A percentile compares a stretch with the other conserved stretches of the same genome.
These are phyloP conservation scores for Novakomyces olei DNA, from an alignment of 805 yeast species.

Conservation along the genomic window DNA sequence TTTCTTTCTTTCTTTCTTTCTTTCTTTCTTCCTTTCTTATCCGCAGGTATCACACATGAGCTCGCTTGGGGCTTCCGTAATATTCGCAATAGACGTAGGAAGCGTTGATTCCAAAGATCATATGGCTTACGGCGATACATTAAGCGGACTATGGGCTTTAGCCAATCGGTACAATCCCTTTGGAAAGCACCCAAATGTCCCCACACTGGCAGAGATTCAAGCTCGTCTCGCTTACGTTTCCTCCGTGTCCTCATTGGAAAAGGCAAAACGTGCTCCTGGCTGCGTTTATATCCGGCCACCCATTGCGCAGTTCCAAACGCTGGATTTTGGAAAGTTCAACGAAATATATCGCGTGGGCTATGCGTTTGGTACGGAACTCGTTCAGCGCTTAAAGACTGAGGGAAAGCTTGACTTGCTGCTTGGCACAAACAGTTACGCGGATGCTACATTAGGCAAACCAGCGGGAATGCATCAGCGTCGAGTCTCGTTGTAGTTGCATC, in stretches of 20 bases:
- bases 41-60: conserved; percentile 87
- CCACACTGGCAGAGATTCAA: conserved; percentile 88
- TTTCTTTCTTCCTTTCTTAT: no score
- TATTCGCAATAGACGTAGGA: conserved; percentile 91
- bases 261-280: conserved; percentile 65
- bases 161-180: conserved; percentile 78
- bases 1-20: no score
- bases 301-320: conserved; percentile 70
- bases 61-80: conserved; percentile 54
- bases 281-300: conserved; percentile 84
- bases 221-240: conserved; percentile 83
- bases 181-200: conserved; percentile 66
- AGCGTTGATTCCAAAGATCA: conserved; percentile 81
- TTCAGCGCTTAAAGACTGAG: conserved; percentile 29
- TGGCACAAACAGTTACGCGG: background rate
- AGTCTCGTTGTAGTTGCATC: no score
- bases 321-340: conserved; percentile 79
- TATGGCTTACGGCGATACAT: conserved; percentile 75
- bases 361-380: conserved; percentile 39
- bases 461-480: no score
- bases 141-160: conserved; percentile 63
- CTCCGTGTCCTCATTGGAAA: conserved; percentile 77
- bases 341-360: conserved; percentile 70
- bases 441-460: no score
- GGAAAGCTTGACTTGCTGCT: conserved; percentile 35